Base-by-base conservation (phyloP, 2,329 filamentous ascomycete species). In the Colletotrichum trifolii region DNA sequence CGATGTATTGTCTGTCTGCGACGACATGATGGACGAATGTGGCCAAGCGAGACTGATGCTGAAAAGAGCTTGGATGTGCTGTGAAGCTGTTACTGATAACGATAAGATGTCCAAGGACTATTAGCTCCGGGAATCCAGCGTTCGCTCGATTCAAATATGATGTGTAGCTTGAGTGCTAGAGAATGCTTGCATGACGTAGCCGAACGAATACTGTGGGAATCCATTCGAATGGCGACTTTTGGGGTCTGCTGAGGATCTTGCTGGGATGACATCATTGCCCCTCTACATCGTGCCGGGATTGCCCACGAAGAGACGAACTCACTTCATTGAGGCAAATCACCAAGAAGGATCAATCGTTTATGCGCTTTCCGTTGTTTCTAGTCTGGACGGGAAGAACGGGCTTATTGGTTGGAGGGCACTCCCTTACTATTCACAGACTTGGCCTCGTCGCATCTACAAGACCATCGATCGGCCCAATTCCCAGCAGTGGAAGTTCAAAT, bases 251-350 rank as follows among this genome's bases (percentile, higher is more conserved):
- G 62, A 40, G 33, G 34, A 11, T 42, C 57, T 50, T 62, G 35
- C 52, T 35, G 50, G 15, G n/a, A 65, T 65, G 62, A 65, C 62
- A 62, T 65, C 62, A 65, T 40, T 34, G 12, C 45, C 39, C 57
- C 38, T 61, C 57, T 55, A 9, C 33, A 50, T 25, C 11, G 45
- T 15, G 13, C 8, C 25, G 33, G n/a, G 13, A n/a, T 53, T 53
- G 25, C 12, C 35, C n/a, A 35, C 15, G n/a, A 10, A 15, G 42
- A 15, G 13, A 43, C 13, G 11, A 43, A n/a, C 42, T 43, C 42
- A 7, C 42, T n/a, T n/a, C 15, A 8, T 15, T 13, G 42, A 43
- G 13, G 13, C 42, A 43, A 40, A 40, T 25, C 25, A 25, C 25
- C 25, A 25, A 25, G 2, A 5, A 25, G 25, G 25, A 25, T 25